Evolutionary conservation across 495 filamentous ascomycete species (phyloP), one percentile per base, ranked within the genome.

Genomic region (Thozetella sp.): DNA sequence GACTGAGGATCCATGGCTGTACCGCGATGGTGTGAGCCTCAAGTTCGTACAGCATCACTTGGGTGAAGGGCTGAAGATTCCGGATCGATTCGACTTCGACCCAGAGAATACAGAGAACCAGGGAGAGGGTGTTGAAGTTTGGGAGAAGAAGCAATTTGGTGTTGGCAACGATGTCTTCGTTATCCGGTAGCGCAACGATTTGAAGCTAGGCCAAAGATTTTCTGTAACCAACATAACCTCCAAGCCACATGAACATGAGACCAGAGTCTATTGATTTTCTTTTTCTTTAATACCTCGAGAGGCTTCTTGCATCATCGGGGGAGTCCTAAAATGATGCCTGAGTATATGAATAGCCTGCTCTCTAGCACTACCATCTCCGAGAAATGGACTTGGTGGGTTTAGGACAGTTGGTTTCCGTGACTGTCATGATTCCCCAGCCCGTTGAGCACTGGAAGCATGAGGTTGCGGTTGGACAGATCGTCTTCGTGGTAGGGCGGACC

Each of bases 81-180:
- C 75, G 0, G 74, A 80, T 61, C 66, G 72, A 19, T 64, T 74
- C n/a, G 77, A 80, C 34, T 70, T 79, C 57, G 76, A 78, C 61
- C 54, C 66, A 24, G 58, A 67, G 30, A 30, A 53, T 20, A 57
- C 76, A 37, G 43, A 62, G 6, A 70, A 64, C 53, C 64, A 65
- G 24, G 62, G 48, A 10, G 23, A 58, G 26, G 50, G 50, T 6
- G 50, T 52, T 17, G 4, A 10, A 15, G 25, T 10, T 3, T 52
- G 25, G 10, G 50, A 52, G 50, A 52, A 52, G 30, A 37, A 37
- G 30, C 30, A 6, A 37, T 37, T 37, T 37, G 30, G 30, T 15
- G 30, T 6, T 37, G 30, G 15, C 6, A 15, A 15, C 30, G 30
- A 37, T 15, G 30, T 37, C 6, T 37, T 37, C 15, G 30, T 37